A percentile compares a stretch with the other conserved stretches of the same genome.
Conservation (phyloP, 495 filamentous ascomycete species). For the Tuber indicum region DNA sequence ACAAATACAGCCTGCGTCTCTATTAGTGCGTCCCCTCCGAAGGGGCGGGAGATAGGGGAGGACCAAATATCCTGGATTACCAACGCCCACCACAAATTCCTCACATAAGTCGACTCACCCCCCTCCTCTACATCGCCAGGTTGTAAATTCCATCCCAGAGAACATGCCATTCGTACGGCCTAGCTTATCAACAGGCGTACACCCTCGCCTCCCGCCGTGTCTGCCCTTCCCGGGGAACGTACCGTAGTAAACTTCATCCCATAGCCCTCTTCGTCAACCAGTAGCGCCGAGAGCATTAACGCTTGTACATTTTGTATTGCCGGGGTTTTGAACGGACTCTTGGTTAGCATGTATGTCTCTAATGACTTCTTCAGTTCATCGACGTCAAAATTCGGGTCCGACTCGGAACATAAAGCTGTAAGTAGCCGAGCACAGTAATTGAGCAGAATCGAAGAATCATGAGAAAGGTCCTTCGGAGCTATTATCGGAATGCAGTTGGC, state of each 20-base stretch:
- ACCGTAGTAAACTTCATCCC: conserved; percentile 32
- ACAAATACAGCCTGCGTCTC: conserved; percentile 23
- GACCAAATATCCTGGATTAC: conserved; percentile 30
- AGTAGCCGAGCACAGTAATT: conserved; percentile 29
- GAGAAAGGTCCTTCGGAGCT: conserved; percentile 21
- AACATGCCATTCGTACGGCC: conserved; percentile 35
- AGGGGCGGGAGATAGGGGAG: background rate
- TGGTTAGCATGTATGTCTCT: conserved; percentile 30
- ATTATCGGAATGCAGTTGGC: conserved; percentile 24
- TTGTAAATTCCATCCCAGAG: conserved; percentile 32
- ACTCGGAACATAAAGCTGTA: conserved; percentile 19
- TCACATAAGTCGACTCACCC: conserved; percentile 16
- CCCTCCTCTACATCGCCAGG: conserved; percentile 12
- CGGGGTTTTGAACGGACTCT: conserved; percentile 28
- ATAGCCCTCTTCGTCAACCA: conserved; percentile 25
- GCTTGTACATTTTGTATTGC: conserved; percentile 30
- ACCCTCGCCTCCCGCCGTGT: background rate
- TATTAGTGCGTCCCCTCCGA: background rate
- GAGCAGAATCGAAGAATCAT: conserved; percentile 31
- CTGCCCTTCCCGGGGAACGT: background rate
- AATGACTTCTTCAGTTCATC: conserved; percentile 24
- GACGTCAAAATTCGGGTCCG: conserved; percentile 7
- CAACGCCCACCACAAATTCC: conserved; percentile 30
- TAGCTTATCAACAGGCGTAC: background rate
- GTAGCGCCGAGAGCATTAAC: conserved; percentile 18